Conservation (phyloP, 2,329 filamentous ascomycete genomes). For the Pestalotiopsis sp. region DNA sequence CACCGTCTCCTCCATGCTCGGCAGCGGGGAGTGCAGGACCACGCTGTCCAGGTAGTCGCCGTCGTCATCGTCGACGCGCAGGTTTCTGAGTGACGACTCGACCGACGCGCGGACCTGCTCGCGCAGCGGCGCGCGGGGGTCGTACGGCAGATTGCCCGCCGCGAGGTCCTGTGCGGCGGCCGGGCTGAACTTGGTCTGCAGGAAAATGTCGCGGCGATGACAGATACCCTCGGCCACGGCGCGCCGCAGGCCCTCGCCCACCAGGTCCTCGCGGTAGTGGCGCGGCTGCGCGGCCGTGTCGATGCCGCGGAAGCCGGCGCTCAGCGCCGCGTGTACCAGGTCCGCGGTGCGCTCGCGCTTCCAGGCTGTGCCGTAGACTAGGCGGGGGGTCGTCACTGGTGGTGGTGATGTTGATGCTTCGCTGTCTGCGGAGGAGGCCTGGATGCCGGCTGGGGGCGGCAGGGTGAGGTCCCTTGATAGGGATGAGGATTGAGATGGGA, state of each 20-base stretch:
- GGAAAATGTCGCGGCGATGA: constrained; percentile 63
- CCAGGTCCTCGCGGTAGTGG: constrained; percentile 75
- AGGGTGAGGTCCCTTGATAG: constrained; percentile 22
- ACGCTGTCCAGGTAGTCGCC: constrained; percentile 67
- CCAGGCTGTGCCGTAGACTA: constrained; percentile 86
- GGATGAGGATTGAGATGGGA: constrained; percentile 10
- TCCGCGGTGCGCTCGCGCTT: constrained; percentile 70
- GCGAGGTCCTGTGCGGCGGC: constrained; percentile 60
- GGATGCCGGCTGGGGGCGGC: constrained; percentile 7
- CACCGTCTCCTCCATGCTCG: constrained; percentile 50
- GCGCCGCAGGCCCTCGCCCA: constrained; percentile 67
- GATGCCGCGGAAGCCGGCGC: constrained; percentile 70
- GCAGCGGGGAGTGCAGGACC: constrained; percentile 68
- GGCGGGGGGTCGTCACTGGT: constrained; percentile 47
- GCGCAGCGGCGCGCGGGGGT: constrained; percentile 56
- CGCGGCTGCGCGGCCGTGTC: constrained; percentile 80
- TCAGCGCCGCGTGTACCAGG: constrained; percentile 70
- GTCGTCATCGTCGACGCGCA: constrained; percentile 41
- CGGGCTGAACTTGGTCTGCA: constrained; percentile 84
- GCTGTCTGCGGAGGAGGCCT: no score
- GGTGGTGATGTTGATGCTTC: neutral
- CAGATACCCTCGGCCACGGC: constrained; percentile 64
- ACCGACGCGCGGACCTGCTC: constrained; percentile 71
- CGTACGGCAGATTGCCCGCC: constrained; percentile 60
- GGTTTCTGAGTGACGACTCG: constrained; percentile 65